phyloP scores from a whole-genome alignment of 2,329 filamentous ascomycete genomes.

The Penicillium thymicola region DNA sequence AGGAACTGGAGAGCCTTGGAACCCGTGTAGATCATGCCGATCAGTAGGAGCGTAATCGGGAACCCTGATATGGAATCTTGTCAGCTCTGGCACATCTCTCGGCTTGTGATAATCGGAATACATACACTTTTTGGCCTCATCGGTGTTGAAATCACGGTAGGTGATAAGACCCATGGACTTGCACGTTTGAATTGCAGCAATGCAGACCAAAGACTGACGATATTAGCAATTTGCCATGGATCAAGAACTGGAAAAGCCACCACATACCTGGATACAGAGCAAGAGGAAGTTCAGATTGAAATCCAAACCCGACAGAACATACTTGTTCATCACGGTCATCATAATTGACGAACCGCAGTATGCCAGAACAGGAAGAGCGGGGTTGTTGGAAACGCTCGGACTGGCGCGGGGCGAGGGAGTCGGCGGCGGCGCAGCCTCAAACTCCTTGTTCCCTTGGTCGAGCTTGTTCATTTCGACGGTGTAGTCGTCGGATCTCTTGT shows the following conservation, averaged over 20 bases:
- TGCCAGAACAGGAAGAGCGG: conserved; percentile 73
- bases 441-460: conserved; percentile 50
- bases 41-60: conserved; percentile 88
- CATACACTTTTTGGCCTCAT: conserved; percentile 90
- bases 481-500: conserved; percentile 81
- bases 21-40: conserved; percentile 98
- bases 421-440: conserved; percentile 40
- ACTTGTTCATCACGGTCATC: conserved; percentile 99
- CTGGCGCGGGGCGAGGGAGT: conserved; percentile 33
- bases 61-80: conserved; percentile 63
- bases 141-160: conserved; percentile 77
- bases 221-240: conserved; percentile 6
- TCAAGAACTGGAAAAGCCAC: neutral
- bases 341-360: conserved; percentile 97
- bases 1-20: conserved; percentile 95
- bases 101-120: conserved; percentile 7
- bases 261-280: conserved; percentile 79
- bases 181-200: conserved; percentile 75
- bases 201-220: conserved; percentile 79
- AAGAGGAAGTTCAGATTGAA: conserved; percentile 99
- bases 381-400: conserved; percentile 66
- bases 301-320: conserved; percentile 81
- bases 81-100: neutral
- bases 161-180: conserved; percentile 80
- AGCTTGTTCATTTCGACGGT: conserved; percentile 65